Evolutionary conservation across 768 basidiomycete genomes (phyloP).

Genomic region (Boletus reticulatus): DNA sequence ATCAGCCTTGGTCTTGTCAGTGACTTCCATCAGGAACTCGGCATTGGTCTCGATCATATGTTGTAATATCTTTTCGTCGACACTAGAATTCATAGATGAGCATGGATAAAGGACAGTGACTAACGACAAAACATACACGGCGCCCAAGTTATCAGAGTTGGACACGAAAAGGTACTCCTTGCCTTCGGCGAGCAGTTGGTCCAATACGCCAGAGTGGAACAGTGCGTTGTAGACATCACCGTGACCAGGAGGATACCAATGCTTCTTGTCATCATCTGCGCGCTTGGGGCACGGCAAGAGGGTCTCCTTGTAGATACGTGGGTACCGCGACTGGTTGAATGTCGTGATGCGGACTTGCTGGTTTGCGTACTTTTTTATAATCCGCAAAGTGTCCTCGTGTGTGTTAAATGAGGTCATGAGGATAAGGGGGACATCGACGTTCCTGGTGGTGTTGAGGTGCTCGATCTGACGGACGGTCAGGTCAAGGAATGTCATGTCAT

Average conservation of each 20-base stretch:
- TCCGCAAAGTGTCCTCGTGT: constrained; percentile 71
- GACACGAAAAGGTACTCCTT: constrained; percentile 80
- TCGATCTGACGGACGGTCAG: constrained; percentile 63
- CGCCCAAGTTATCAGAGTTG: constrained; percentile 75
- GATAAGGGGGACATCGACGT: constrained; percentile 72
- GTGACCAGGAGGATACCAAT: constrained; percentile 79
- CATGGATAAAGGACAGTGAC: background rate
- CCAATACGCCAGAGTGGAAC: constrained; percentile 68
- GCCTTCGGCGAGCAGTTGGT: constrained; percentile 65
- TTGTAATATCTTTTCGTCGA: constrained; percentile 63
- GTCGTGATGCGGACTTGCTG: constrained; percentile 72
- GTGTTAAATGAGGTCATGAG: constrained; percentile 85
- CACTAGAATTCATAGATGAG: constrained; percentile 34
- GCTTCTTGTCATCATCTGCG: constrained; percentile 59
- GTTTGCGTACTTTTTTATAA: constrained; percentile 80
- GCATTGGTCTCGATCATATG: constrained; percentile 65
- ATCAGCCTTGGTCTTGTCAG: constrained; percentile 82
- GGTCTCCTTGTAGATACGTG: constrained; percentile 68
- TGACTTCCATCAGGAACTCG: constrained; percentile 76
- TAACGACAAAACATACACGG: constrained; percentile 41
- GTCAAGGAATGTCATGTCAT: constrained; percentile 70
- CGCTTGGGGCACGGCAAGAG: constrained; percentile 60
- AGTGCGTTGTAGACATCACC: constrained; percentile 74
- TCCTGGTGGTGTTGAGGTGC: constrained; percentile 61
- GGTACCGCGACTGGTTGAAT: constrained; percentile 75